Percentiles rank a stretch among this genome's conserved stretches.
Conservation (phyloP, 2,329 filamentous ascomycete genomes). For the Penicillium aurantiogriseum region DNA sequence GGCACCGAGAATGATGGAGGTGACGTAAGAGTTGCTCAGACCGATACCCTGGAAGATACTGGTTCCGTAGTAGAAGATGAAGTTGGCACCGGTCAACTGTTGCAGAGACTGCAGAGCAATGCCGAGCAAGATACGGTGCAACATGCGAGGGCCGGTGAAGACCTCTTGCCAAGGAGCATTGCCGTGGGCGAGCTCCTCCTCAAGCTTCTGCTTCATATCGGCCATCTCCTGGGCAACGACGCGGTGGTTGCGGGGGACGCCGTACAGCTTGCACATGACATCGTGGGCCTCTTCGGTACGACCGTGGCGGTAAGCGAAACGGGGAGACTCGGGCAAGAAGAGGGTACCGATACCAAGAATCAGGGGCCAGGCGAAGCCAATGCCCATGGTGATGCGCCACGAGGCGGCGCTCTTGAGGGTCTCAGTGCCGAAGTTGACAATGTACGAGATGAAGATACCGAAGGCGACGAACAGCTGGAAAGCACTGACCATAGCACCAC, state of each 20-base stretch:
- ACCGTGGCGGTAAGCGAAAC: conserved; percentile 57
- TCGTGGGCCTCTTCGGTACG: conserved; percentile 51
- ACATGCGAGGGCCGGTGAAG: conserved; percentile 50
- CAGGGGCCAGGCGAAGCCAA: conserved; percentile 58
- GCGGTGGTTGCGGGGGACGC: conserved; percentile 56
- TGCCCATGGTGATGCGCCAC: conserved; percentile 54
- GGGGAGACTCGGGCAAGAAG: conserved; percentile 59
- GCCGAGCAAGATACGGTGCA: conserved; percentile 47
- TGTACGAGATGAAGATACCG: conserved; percentile 50
- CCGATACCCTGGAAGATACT: conserved; percentile 67
- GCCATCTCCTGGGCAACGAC: conserved; percentile 55
- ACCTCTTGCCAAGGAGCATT: conserved; percentile 44
- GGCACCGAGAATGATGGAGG: conserved; percentile 65
- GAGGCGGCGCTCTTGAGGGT: conserved; percentile 44
- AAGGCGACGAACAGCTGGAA: conserved; percentile 53
- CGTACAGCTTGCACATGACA: conserved; percentile 57
- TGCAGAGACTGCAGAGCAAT: conserved; percentile 49
- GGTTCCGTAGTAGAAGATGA: conserved; percentile 54
- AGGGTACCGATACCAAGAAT: conserved; percentile 56
- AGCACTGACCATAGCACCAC: conserved; percentile 49
- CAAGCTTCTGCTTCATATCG: conserved; percentile 60
- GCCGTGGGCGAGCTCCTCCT: conserved; percentile 51
- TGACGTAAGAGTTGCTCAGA: conserved; percentile 64
- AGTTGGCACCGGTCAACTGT: conserved; percentile 51
- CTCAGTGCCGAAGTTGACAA: conserved; percentile 50